These are phyloP conservation scores for Fraxinus albicans DNA, from an alignment of 305 asterid genomes.

Conservation along the genomic window DNA sequence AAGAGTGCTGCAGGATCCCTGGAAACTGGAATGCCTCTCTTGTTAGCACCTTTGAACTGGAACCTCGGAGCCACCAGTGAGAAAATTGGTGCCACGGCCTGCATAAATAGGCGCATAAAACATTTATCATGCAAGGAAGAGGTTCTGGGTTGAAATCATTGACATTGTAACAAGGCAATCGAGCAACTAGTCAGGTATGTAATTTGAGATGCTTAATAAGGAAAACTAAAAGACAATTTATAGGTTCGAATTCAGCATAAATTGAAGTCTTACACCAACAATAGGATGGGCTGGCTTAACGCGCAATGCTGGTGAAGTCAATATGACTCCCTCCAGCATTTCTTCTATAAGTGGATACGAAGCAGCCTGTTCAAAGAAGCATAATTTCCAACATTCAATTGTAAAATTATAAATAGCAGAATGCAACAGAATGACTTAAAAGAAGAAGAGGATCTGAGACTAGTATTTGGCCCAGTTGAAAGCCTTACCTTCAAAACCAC, in stretches of 20 bases:
- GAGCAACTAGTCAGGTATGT: neutral
- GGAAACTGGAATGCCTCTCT: conserved; percentile 94
- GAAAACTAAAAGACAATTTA: neutral
- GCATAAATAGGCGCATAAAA: conserved; percentile 11
- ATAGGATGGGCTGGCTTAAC: conserved; percentile 97
- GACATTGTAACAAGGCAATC: neutral
- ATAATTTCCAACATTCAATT: conserved; percentile 8
- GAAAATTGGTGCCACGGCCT: conserved; percentile 94
- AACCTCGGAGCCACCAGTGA: conserved; percentile 90
- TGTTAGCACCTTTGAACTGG: conserved; percentile 98
- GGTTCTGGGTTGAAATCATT: neutral
- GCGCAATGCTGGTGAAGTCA: conserved; percentile 97
- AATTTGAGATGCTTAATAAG: neutral
- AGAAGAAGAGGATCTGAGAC: neutral
- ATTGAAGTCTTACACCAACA: conserved; percentile 64
- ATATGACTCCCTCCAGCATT: conserved; percentile 85
- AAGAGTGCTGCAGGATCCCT: conserved; percentile 92
- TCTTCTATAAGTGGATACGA: conserved; percentile 66
- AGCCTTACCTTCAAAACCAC: conserved; percentile 80
- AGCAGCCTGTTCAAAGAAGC: conserved; percentile 62
- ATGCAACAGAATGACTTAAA: neutral
- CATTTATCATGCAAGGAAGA: neutral
- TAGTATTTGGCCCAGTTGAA: neutral
- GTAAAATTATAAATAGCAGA: neutral
- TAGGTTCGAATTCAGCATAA: neutral